A percentile compares a stretch with the other conserved stretches of the same genome.
phyloP scores from a whole-genome alignment of 2,329 filamentous ascomycete species.

The Colletotrichum trifolii region DNA sequence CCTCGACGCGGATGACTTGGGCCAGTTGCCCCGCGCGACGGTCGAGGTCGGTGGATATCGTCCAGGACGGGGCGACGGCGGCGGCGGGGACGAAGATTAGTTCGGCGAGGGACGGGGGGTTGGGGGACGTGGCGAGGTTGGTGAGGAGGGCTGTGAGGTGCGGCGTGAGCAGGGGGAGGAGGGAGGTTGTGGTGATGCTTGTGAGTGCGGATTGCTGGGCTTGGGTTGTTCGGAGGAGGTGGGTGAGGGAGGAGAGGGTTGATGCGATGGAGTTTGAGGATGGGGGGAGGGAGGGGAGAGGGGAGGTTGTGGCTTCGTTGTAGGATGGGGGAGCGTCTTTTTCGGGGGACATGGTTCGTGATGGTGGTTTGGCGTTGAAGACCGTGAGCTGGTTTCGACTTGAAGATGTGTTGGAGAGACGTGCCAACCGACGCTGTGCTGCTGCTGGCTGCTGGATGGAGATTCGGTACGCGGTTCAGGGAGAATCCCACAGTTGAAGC shows the following conservation, averaged over 20 bases:
- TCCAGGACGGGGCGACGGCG: slow-evolving; percentile 51
- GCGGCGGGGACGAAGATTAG: slow-evolving; percentile 57
- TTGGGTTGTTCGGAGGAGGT: slow-evolving; percentile 50
- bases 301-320: slow-evolving; percentile 22
- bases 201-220: slow-evolving; percentile 51
- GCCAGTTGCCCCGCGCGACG: slow-evolving; percentile 44
- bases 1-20: slow-evolving; percentile 45
- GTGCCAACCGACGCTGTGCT: too few species aligned
- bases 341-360: slow-evolving; percentile 26
- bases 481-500: too few species aligned
- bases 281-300: slow-evolving; percentile 33
- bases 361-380: not conserved
- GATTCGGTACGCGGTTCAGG: too few species aligned
- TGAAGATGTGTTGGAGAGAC: too few species aligned
- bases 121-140: slow-evolving; percentile 48
- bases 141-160: slow-evolving; percentile 55
- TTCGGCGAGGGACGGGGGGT: slow-evolving; percentile 50
- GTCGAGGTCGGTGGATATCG: slow-evolving; percentile 47
- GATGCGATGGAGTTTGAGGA: slow-evolving; percentile 41
- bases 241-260: slow-evolving; percentile 48
- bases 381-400: not conserved
- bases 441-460: too few species aligned
- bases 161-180: slow-evolving; percentile 53
- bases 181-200: slow-evolving; percentile 39
- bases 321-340: slow-evolving; percentile 38